phyloP scores from a whole-genome alignment of 2,329 filamentous ascomycete species.

The Diaporthe citriasiana region DNA sequence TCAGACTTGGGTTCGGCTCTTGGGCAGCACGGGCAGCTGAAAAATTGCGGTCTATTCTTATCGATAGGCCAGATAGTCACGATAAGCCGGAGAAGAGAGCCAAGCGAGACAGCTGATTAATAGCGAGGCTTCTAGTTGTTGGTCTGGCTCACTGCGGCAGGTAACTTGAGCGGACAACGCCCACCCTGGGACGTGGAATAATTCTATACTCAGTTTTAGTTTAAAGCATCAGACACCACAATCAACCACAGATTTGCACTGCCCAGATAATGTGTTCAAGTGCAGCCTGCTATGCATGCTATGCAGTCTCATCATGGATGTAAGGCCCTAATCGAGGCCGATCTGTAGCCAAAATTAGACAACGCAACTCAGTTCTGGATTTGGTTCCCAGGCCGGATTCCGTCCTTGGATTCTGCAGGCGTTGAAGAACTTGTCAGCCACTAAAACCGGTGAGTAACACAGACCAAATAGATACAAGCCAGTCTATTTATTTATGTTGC shows the following conservation, averaged over 20 bases:
- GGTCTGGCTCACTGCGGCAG: neutral
- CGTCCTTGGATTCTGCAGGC: neutral
- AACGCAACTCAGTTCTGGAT: neutral
- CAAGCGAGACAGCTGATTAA: slow-evolving; percentile 21
- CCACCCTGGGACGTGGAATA: neutral
- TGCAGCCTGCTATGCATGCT: neutral
- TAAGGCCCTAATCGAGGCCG: too few species aligned
- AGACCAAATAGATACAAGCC: neutral
- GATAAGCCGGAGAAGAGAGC: neutral
- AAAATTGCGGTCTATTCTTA: slow-evolving; percentile 25
- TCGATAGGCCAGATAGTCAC: slow-evolving; percentile 16
- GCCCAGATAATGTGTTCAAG: too few species aligned
- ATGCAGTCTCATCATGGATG: too few species aligned
- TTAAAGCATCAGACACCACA: too few species aligned
- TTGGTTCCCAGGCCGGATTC: neutral
- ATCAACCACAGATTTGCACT: neutral
- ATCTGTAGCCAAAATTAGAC: too few species aligned
- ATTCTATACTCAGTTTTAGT: neutral
- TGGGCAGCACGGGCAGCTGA: slow-evolving; percentile 20
- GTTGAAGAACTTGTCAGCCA: neutral
- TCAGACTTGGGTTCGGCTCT: slow-evolving; percentile 26
- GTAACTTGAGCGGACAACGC: neutral
- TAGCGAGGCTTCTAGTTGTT: neutral
- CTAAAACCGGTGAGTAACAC: neutral
- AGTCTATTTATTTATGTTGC: too few species aligned